These are phyloP conservation scores for Atalantia buxifolia DNA, from an alignment of 345 rosid species.

Conservation along the genomic window DNA sequence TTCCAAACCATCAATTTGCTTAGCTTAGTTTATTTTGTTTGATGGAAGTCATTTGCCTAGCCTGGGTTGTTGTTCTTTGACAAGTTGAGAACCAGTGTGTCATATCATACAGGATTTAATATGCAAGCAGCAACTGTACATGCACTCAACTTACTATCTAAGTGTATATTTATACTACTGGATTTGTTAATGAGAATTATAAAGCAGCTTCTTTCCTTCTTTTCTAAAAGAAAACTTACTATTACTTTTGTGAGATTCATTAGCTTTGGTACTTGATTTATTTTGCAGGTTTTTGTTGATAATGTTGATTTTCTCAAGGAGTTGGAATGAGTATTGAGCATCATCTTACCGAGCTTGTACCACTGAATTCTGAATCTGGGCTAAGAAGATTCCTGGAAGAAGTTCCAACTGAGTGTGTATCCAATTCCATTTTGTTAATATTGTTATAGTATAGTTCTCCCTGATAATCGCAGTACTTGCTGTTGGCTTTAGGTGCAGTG, in stretches of 20 bases:
- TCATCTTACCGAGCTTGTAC: not conserved
- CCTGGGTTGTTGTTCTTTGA: not conserved
- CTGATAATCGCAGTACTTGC: conserved; percentile 7
- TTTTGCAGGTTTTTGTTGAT: conserved; percentile 83
- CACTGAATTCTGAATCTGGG: conserved; percentile 4
- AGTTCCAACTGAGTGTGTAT: not conserved
- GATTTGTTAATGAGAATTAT: not conserved
- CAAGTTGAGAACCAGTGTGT: not conserved
- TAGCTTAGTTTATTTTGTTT: not conserved
- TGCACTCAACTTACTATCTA: not conserved
- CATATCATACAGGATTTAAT: not conserved
- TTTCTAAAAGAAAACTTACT: not conserved
- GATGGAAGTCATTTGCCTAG: not conserved
- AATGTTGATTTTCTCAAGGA: conserved; percentile 86
- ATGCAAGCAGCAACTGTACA: not conserved
- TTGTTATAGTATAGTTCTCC: not conserved
- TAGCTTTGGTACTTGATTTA: not conserved
- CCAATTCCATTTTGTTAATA: conserved; percentile 34
- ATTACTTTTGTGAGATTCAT: not conserved
- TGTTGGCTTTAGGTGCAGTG: conserved; percentile 3
- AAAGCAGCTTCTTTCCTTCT: not conserved
- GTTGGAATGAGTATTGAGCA: conserved; percentile 57
- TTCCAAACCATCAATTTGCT: not conserved
- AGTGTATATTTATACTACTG: no score
- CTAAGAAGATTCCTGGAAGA: conserved; percentile 8